Base-by-base conservation (phyloP, 345 rosid species). In the Hibiscus mutabilis region DNA sequence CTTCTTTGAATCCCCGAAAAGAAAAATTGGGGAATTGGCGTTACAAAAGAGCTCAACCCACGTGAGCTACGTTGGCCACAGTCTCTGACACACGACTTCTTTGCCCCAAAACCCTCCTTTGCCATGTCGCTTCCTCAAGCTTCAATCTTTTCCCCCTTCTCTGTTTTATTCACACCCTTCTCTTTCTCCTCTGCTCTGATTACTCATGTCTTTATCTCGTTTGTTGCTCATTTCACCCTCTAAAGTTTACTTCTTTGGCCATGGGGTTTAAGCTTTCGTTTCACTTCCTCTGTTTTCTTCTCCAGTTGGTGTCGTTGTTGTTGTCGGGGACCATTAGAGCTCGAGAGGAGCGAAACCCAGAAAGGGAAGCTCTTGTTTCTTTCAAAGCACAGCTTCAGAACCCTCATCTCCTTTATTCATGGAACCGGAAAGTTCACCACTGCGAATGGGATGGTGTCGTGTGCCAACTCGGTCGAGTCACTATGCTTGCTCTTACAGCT, bases 391-490 rank as follows among this genome's bases (percentile, higher is more conserved):
- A 19, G 66, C 88, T 94, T 3, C 73, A 77, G 53, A 78, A 80
- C 71, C 88, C 84, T 2, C 53, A 37, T 0, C 2, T 66, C 0
- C 91, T 95, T 44, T 51, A 83, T 69, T 87, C 92, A 42, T 95
- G 99, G 97, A 89, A 83, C 79, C 52, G 5, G 2, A 66, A 87
- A 14, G 35, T 76, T 7, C 74, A 64, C 18, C 76, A 82, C 64
- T 95, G 97, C 68, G 62, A 74, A 52, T 95, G 99, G 99, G 73
- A 68, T n/a, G 99, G 97, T 14, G 90, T 95, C 3, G 57, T 68
- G 31, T 95, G 99, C 79, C 60, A 61, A 24, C 73, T 53, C 35
- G 87, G 86, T 16, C 75, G 79, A 59, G 96, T 95, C 35, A 42
- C 29, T 12, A 78, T 88, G 0, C 85, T 95, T 33, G 18, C 71